Evolutionary conservation across 2,329 filamentous ascomycete genomes (phyloP), one percentile per base, ranked within the genome.

Genomic region (Pseudogymnoascus sp.): DNA sequence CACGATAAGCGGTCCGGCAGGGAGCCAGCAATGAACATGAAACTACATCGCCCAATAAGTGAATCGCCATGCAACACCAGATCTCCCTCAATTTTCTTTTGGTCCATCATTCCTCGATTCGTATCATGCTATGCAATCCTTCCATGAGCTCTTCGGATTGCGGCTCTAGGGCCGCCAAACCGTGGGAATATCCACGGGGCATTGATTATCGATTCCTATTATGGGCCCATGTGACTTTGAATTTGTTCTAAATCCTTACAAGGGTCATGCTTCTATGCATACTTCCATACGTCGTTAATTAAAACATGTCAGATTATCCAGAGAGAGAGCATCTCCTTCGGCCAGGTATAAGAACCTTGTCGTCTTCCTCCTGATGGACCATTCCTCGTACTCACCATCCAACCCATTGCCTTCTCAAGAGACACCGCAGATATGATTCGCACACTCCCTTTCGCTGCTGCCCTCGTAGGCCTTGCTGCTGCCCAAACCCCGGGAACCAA

Each of bases 401-500:
- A 7, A 33, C 29, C 10, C 29, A 19, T 33, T 19, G n/a, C 49
- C 10, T 33, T 33, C 29, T 33, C 26, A 10, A 55, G n/a, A 55
- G n/a, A 55, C 49, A 55, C 49, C 49, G 49, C 49, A 55, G 29
- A 19, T 10, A 55, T 55, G 49, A 55, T 55, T 33, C 49, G 49
- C n/a, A 33, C 49, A 19, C 49, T 55, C 49, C 49, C 49, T 4
- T 55, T 19, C 5, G 49, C 49, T 7, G 49, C 49, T 4, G 49
- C 49, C n/a, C 49, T 55, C 49, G n/a, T 55, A 29, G 66, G 69
- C 19, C 65, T 73, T 29, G 67, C 66, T 23, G 62, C 70, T 39
- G 76, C 73, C 4, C 77, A 78, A 65, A 72, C 71, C 16, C 73
- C 74, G n/a, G 74, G 75, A 63, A 70, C 70, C 26, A 71, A 68